These are phyloP conservation scores for Penicillium parvum DNA, from an alignment of 495 filamentous ascomycete species.

Conservation along the genomic window DNA sequence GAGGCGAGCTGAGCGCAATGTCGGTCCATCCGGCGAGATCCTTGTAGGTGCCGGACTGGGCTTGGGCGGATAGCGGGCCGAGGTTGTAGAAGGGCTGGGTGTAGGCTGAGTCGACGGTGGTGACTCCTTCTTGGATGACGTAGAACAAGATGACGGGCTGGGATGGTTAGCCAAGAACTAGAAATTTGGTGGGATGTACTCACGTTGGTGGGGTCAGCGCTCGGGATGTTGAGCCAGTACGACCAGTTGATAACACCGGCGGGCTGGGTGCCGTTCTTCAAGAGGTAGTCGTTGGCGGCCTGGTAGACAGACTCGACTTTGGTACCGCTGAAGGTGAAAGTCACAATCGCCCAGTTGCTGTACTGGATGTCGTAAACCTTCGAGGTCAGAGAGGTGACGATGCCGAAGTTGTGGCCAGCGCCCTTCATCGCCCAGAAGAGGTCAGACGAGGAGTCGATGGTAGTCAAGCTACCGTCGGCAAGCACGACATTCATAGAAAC, in stretches of 20 bases:
- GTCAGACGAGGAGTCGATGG: slow-evolving; percentile 37
- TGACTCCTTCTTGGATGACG: slow-evolving; percentile 48
- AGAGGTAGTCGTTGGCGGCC: slow-evolving; percentile 40
- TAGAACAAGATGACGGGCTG: slow-evolving; percentile 47
- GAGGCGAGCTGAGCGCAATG: slow-evolving; percentile 29
- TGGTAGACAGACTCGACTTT: slow-evolving; percentile 47
- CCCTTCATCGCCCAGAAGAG: slow-evolving; percentile 56
- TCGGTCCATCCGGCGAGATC: slow-evolving; percentile 43
- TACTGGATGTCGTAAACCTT: slow-evolving; percentile 45
- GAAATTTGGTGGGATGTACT: not conserved
- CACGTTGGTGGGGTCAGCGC: slow-evolving; percentile 33
- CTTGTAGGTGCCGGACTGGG: slow-evolving; percentile 35
- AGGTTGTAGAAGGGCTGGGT: slow-evolving; percentile 42
- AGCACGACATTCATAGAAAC: slow-evolving; percentile 51
- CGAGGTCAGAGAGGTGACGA: slow-evolving; percentile 46
- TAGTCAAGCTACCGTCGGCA: slow-evolving; percentile 45
- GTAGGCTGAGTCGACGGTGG: slow-evolving; percentile 35
- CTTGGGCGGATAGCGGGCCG: slow-evolving; percentile 33
- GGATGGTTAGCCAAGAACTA: not conserved
- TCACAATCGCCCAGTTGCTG: slow-evolving; percentile 40
- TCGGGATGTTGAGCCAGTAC: slow-evolving; percentile 44
- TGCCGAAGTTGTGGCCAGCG: slow-evolving; percentile 61
- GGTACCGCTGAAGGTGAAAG: slow-evolving; percentile 42
- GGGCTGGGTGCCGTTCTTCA: slow-evolving; percentile 35
- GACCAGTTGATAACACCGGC: slow-evolving; percentile 47